Base-by-base conservation (phyloP, 2,329 filamentous ascomycete genomes). In the Metarhizium guizhouense region DNA sequence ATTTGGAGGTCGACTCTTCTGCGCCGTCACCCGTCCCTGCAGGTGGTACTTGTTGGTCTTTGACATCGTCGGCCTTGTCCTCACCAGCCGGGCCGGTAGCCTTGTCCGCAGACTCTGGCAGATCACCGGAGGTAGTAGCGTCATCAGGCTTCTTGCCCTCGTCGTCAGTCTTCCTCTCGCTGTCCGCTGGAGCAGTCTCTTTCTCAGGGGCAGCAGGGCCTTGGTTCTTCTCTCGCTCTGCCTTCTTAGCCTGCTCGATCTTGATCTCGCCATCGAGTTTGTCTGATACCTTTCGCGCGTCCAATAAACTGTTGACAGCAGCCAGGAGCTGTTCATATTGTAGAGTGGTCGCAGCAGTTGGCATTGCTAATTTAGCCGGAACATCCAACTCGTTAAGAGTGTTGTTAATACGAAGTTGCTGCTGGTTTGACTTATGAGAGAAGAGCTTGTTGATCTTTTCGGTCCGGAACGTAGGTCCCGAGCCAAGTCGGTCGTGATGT, bases 381-480 rank as follows among this genome's bases (percentile, higher is more conserved):
- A 94, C 81, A 47, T 88, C 85, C 6, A 93, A 75, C 68, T 91
- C 86, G 47, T 77, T 78, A 29, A 94, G 81, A 4, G 85, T 84
- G 54, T 86, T 86, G 14, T 79, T 83, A 60, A 94, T 91, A 60
- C 88, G 87, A 58, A 83, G 72, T 61, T 89, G 88, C 67, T 92
- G 88, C 58, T 87, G 82, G 54, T 86, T 83, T 16, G 82, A 87
- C 73, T 92, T 92, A 60, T 87, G 87, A 42, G 85, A 84, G 55
- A 90, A 86, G 29, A 90, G 81, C 70, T 91, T 91, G 62, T 86
- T 85, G 57, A 93, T 82, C 68, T 84, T 86, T 63, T 93, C 88
- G 32, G 90, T 90, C 13, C 93, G 88, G 79, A 97, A 97, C 14
- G 89, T 87, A 40, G 96, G 89, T 6, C 94, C 93, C 8, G 86